Conservation (phyloP, 2,329 filamentous ascomycete genomes). For the Clarireedia paspali region DNA sequence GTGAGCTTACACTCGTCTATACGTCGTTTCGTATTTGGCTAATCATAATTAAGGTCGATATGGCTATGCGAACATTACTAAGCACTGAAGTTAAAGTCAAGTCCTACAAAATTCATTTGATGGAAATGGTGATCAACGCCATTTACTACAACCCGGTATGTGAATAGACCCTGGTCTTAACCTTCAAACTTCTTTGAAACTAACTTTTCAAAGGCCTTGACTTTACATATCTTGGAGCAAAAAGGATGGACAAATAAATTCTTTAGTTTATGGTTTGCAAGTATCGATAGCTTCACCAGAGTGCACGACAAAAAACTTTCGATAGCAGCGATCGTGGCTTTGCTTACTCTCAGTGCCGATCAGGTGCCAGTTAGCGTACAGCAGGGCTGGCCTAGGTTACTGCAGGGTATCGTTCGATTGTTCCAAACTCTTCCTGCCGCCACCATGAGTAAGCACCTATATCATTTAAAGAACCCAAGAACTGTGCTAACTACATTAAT, state of each 20-base stretch:
- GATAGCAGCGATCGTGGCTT: slow-evolving; percentile 82
- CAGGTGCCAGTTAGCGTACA: slow-evolving; percentile 90
- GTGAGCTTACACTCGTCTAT: slow-evolving; percentile 14
- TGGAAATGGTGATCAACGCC: slow-evolving; percentile 98
- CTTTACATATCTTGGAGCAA: slow-evolving; percentile 79
- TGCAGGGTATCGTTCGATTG: slow-evolving; percentile 75
- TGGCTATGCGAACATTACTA: slow-evolving; percentile 77
- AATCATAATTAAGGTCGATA: slow-evolving; percentile 45
- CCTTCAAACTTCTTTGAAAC: background rate
- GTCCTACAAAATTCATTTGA: slow-evolving; percentile 89
- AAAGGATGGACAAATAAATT: slow-evolving; percentile 98
- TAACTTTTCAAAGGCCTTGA: slow-evolving; percentile 42
- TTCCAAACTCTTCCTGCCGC: slow-evolving; percentile 88
- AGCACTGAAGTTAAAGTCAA: slow-evolving; percentile 77
- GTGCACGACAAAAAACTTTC: slow-evolving; percentile 99
- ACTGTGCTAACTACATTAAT: background rate
- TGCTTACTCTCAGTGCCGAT: slow-evolving; percentile 70
- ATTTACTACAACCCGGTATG: slow-evolving; percentile 86
- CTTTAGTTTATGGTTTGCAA: slow-evolving; percentile 96
- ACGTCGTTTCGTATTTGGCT: slow-evolving; percentile 3
- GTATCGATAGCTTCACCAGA: slow-evolving; percentile 84
- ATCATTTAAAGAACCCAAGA: slow-evolving; percentile 12
- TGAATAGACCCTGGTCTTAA: background rate
- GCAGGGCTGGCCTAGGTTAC: slow-evolving; percentile 86
- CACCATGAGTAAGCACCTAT: slow-evolving; percentile 55